phyloP scores from a whole-genome alignment of 192 early-diverging fungal genomes.

The Ambispora gerdemannii region DNA sequence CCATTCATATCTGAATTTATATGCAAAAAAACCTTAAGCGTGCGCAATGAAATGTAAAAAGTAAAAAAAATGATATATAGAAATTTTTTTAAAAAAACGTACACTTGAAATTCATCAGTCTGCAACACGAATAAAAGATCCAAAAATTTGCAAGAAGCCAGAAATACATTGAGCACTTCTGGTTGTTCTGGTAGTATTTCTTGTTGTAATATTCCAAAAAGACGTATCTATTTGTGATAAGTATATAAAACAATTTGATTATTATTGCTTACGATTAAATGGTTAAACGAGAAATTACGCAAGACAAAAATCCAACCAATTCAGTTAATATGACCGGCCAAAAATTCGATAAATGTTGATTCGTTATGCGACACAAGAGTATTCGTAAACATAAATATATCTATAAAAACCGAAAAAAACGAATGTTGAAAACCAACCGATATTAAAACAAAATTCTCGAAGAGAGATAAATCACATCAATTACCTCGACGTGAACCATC shows the following conservation, averaged over 20 bases:
- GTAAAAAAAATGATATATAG: neutral
- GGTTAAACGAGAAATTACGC: no score
- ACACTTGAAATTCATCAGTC: slow-evolving; percentile 83
- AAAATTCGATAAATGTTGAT: slow-evolving; percentile 81
- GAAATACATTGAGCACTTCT: slow-evolving; percentile 67
- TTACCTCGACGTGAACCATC: slow-evolving; percentile 70
- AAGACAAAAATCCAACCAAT: slow-evolving; percentile 50
- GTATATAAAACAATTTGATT: no score
- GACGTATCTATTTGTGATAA: slow-evolving; percentile 54
- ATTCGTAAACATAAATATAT: slow-evolving; percentile 83
- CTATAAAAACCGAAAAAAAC: slow-evolving; percentile 19
- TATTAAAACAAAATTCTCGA: neutral
- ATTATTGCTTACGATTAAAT: no score
- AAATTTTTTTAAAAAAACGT: slow-evolving; percentile 32
- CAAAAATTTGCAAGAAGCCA: slow-evolving; percentile 86
- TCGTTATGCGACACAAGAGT: slow-evolving; percentile 73
- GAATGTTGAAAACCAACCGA: no score
- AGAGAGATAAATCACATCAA: neutral
- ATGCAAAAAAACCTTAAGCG: neutral
- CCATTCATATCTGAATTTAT: slow-evolving; percentile 81
- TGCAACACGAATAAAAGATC: slow-evolving; percentile 78
- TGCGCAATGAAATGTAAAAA: neutral
- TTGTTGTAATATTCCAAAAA: slow-evolving; percentile 61
- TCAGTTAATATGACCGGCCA: slow-evolving; percentile 91
- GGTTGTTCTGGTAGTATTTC: slow-evolving; percentile 45